Conservation (phyloP, 2,329 filamentous ascomycete species). For the Macrophomina tecta region DNA sequence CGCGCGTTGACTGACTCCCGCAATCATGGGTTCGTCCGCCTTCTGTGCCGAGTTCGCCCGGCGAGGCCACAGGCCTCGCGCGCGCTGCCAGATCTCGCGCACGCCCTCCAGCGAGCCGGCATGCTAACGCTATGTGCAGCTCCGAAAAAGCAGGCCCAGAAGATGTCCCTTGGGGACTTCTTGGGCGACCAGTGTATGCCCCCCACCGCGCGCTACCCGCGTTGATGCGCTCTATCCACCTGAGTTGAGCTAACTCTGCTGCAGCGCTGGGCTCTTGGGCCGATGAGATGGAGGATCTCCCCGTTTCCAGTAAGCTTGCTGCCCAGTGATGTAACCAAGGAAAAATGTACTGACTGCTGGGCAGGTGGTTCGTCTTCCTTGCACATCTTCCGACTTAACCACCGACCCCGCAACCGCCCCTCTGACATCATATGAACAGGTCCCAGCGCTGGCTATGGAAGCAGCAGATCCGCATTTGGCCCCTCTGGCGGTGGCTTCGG, state of each 20-base stretch:
- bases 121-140: constrained; percentile 64
- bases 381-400: constrained; percentile 10
- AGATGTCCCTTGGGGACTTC: constrained; percentile 97
- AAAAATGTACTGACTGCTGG: constrained; percentile 2
- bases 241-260: constrained; percentile 36
- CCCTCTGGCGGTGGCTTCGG: constrained; percentile 46
- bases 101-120: constrained; percentile 19
- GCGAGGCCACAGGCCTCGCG: constrained; percentile 25
- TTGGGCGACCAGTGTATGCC: constrained; percentile 85
- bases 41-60: constrained; percentile 36
- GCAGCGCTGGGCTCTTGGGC: constrained; percentile 89
- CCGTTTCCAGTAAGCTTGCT: constrained; percentile 69
- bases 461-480: constrained; percentile 55
- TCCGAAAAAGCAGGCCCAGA: constrained; percentile 93
- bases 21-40: constrained; percentile 64
- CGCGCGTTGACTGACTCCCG: constrained; percentile 51
- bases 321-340: not conserved
- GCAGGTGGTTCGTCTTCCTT: constrained; percentile 22
- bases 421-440: constrained; percentile 39
- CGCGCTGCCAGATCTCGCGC: constrained; percentile 6
- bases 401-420: constrained; percentile 25
- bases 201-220: constrained; percentile 30
- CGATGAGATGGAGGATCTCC: constrained; percentile 93
- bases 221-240: constrained; percentile 26
- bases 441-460: constrained; percentile 53